phyloP scores from a whole-genome alignment of 768 basidiomycete genomes.

The Cystofilobasidium capitatum region DNA sequence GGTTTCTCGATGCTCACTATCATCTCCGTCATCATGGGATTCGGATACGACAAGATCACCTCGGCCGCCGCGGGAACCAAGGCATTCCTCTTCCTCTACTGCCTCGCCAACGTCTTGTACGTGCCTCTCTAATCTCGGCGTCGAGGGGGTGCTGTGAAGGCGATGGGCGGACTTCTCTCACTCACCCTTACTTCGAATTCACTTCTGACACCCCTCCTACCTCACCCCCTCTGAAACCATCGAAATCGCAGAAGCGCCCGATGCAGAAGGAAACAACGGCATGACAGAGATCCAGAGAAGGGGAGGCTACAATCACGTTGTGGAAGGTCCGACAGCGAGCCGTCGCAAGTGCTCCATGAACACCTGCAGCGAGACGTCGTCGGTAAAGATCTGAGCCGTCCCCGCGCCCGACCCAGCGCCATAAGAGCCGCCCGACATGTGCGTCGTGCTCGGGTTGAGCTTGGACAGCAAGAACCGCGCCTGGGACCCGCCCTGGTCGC shows the following conservation, averaged over 20 bases:
- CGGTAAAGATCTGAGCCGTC: constrained; percentile 74
- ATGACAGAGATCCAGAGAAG: too few species aligned
- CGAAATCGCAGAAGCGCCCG: too few species aligned
- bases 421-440: constrained; percentile 79
- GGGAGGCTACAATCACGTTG: too few species aligned
- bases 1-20: constrained; percentile 34
- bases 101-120: constrained; percentile 42
- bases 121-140: too few species aligned
- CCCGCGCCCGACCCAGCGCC: constrained; percentile 65
- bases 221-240: too few species aligned
- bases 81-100: constrained; percentile 38
- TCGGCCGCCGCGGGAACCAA: constrained; percentile 34
- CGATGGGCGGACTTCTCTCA: too few species aligned
- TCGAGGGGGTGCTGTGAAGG: too few species aligned
- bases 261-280: too few species aligned
- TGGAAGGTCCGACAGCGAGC: too few species aligned
- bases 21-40: constrained; percentile 38
- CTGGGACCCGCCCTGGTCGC: constrained; percentile 93
- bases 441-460: constrained; percentile 94
- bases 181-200: too few species aligned
- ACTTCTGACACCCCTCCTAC: too few species aligned
- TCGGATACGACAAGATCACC: constrained; percentile 37
- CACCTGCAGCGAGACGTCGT: constrained; percentile 93
- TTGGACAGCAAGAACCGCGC: constrained; percentile 96
- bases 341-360: constrained; percentile 97